Percentiles rank a stretch among this genome's conserved stretches.
Conservation (phyloP, 306 rosid species). For the Rubus parviflorus region DNA sequence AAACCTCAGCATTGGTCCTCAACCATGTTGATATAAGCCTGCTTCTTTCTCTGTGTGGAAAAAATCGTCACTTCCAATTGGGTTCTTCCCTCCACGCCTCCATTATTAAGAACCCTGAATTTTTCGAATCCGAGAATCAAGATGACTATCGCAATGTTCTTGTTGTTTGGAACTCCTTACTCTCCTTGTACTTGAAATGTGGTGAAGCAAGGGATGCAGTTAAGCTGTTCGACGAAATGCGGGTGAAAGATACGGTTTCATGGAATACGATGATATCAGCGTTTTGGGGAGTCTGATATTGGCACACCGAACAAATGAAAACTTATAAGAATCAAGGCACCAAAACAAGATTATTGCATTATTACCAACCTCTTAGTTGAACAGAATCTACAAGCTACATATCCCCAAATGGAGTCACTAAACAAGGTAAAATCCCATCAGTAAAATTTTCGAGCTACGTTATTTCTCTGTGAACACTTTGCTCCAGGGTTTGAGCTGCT, state of each 20-base stretch:
- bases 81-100: constrained; percentile 85
- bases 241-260: constrained; percentile 59
- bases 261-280: constrained; percentile 76
- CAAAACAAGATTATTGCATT: neutral
- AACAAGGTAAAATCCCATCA: neutral
- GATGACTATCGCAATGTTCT: constrained; percentile 33
- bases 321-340: neutral
- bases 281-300: constrained; percentile 43
- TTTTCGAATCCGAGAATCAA: constrained; percentile 15
- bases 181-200: constrained; percentile 52
- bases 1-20: constrained; percentile 46
- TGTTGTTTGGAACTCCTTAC: constrained; percentile 71
- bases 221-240: constrained; percentile 66
- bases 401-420: neutral
- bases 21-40: constrained; percentile 46
- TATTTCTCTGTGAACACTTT: constrained; percentile 11
- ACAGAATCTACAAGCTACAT: neutral
- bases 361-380: neutral
- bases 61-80: constrained; percentile 43
- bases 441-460: neutral
- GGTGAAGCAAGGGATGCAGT: constrained; percentile 40
- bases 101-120: constrained; percentile 47
- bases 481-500: constrained; percentile 1
- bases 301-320: constrained; percentile 19
- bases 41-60: constrained; percentile 59